These are phyloP conservation scores for Spathaspora hagerdaliae DNA, from an alignment of 805 yeast genomes.

Conservation along the genomic window DNA sequence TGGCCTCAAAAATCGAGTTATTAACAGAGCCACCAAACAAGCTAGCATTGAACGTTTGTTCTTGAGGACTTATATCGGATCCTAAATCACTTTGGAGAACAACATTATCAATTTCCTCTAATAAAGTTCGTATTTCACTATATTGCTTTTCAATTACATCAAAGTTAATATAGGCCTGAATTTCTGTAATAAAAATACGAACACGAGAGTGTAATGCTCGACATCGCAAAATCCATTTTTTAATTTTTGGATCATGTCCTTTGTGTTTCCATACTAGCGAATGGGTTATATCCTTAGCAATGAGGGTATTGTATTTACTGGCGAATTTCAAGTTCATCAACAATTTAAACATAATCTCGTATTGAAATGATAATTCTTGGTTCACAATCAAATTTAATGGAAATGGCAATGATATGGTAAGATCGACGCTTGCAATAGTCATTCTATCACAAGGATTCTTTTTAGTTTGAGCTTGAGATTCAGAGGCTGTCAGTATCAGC, in stretches of 20 bases:
- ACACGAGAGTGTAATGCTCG: constrained; percentile 55
- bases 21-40: constrained; percentile 7
- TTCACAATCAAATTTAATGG: constrained; percentile 78
- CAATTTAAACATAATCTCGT: constrained; percentile 75
- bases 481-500: background rate
- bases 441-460: background rate
- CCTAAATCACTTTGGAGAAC: constrained; percentile 3
- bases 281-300: constrained; percentile 69
- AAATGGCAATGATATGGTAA: constrained; percentile 70
- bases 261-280: constrained; percentile 64
- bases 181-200: constrained; percentile 52
- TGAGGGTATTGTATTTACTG: constrained; percentile 52
- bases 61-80: constrained; percentile 1
- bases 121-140: constrained; percentile 30
- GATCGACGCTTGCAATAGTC: constrained; percentile 47
- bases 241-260: constrained; percentile 39
- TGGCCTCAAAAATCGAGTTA: constrained; percentile 17
- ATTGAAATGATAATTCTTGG: constrained; percentile 67
- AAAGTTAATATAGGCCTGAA: constrained; percentile 51
- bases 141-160: constrained; percentile 60
- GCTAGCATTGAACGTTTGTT: background rate
- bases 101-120: constrained; percentile 3
- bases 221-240: constrained; percentile 51
- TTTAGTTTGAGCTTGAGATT: background rate
- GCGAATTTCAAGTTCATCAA: constrained; percentile 60